Base-by-base conservation (phyloP, 768 basidiomycete genomes). In the Boletellus sp. region DNA sequence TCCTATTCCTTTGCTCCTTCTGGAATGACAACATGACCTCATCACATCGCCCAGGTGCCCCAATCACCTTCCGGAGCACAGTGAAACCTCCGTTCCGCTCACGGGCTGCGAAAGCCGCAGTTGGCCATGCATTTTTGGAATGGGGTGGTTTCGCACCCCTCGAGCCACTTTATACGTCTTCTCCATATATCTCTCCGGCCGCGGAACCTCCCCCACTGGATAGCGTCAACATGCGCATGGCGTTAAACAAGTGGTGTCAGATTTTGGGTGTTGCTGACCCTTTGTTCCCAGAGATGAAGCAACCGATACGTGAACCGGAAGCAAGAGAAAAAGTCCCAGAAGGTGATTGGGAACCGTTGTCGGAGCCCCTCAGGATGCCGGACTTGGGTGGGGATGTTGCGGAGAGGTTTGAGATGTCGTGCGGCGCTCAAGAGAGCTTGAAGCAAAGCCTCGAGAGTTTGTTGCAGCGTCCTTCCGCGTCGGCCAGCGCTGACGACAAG, bases 231-330 rank as follows among this genome's bases (percentile, higher is more conserved):
- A 68, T 68, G 68, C 68, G 67, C 1, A 52, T 67, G 46, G 55
- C 64, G 12, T 35, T 68, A n/a, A 62, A 68, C 17, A 68, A 68
- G 26, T 68, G 67, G 67, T 66, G 67, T 32, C 67, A 68, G 39
- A 67, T 68, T 42, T 53, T 69, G 31, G 62, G 55, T 19, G 50
- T 66, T 17, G 55, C 66, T 28, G 66, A 68, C 40, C 66, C 68
- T 7, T 51, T 62, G 31, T 70, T 68, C 40, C 60, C 68, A 48
- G 63, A 66, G 32, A 68, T 66, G 66, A 47, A 35, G 35, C 45
- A 46, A 6, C 37, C 36, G 22, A 37, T n/a, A 15, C 22, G 6
- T 3, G 48, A 49, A 8, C 3, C 35, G 26, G 51, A 63, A 44
- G 42, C 44, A 15, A 47, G 16, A 26, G 33, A 23, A 37, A 46